A percentile compares a stretch with the other conserved stretches of the same genome.
Conservation (phyloP, 2,329 filamentous ascomycete genomes). For the Grosmannia penicillata region DNA sequence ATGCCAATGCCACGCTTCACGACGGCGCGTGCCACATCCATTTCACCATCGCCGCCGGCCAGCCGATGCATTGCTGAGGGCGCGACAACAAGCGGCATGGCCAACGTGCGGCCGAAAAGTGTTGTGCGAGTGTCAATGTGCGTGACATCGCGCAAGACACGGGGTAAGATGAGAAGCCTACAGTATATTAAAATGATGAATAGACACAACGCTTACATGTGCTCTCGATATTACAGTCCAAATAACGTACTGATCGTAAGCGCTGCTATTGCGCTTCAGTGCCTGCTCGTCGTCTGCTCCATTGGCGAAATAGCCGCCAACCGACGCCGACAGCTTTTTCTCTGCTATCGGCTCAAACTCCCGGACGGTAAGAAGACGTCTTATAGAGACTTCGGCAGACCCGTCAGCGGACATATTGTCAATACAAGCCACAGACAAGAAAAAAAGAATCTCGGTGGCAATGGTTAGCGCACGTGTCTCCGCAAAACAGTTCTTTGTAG, state of each 20-base stretch:
- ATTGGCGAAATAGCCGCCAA: constrained; percentile 3
- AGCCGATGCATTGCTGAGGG: constrained; percentile 38
- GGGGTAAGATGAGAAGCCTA: constrained; percentile 13
- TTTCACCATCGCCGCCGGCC: constrained; percentile 36
- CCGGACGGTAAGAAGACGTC: background rate
- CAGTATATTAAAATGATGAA: no score
- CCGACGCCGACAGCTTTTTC: background rate
- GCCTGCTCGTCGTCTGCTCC: constrained; percentile 7
- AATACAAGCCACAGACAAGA: no score
- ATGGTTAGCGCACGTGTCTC: no score
- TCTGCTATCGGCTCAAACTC: background rate
- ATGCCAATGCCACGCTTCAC: constrained; percentile 26
- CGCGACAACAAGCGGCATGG: constrained; percentile 36
- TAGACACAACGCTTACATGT: background rate
- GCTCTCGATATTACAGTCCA: no score
- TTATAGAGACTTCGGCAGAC: no score
- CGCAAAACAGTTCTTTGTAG: no score
- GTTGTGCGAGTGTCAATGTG: constrained; percentile 9
- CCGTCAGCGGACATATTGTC: no score
- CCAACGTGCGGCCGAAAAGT: constrained; percentile 13
- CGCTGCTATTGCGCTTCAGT: constrained; percentile 4
- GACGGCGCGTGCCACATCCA: constrained; percentile 31
- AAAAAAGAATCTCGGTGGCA: no score
- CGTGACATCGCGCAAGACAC: constrained; percentile 16
- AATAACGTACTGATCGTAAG: constrained; percentile 5